These are phyloP conservation scores for Sequoiadendron giganteum DNA, from an alignment of 75 land plant species.

Conservation along the genomic window DNA sequence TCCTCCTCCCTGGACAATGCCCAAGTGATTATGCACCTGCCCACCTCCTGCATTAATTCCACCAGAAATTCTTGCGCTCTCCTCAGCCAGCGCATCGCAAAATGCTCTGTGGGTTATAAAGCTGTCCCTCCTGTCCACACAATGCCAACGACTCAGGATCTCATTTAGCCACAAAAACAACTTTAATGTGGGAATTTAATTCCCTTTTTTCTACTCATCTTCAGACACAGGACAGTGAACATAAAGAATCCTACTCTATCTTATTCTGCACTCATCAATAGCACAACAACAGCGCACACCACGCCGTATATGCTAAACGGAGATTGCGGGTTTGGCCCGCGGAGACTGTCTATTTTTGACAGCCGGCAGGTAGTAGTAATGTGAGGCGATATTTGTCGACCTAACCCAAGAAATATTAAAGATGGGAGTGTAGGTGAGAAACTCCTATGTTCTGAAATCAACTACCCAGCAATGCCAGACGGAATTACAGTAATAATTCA, in stretches of 20 bases:
- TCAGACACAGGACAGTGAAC: background rate
- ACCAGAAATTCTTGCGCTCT: constrained; percentile 52
- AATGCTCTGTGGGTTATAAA: constrained; percentile 78
- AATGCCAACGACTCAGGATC: constrained; percentile 1
- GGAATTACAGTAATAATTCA: background rate
- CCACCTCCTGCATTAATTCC: constrained; percentile 2
- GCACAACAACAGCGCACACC: too few relatives aligned
- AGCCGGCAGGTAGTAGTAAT: too few relatives aligned
- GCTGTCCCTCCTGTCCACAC: constrained; percentile 61
- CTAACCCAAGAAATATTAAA: background rate
- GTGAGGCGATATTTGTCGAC: too few relatives aligned
- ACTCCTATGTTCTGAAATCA: too few relatives aligned
- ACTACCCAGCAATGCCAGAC: too few relatives aligned
- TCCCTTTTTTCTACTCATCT: background rate
- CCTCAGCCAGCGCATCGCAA: constrained; percentile 73
- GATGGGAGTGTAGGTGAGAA: background rate
- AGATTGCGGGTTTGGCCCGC: too few relatives aligned
- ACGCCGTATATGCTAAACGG: too few relatives aligned
- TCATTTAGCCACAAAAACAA: background rate
- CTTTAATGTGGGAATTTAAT: too few relatives aligned
- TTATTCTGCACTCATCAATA: too few relatives aligned
- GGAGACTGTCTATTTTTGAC: too few relatives aligned
- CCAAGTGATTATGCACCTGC: background rate
- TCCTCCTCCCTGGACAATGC: background rate
- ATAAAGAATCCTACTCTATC: background rate